phyloP scores from a whole-genome alignment of 2,329 filamentous ascomycete genomes.

The Colletotrichum sp. region DNA sequence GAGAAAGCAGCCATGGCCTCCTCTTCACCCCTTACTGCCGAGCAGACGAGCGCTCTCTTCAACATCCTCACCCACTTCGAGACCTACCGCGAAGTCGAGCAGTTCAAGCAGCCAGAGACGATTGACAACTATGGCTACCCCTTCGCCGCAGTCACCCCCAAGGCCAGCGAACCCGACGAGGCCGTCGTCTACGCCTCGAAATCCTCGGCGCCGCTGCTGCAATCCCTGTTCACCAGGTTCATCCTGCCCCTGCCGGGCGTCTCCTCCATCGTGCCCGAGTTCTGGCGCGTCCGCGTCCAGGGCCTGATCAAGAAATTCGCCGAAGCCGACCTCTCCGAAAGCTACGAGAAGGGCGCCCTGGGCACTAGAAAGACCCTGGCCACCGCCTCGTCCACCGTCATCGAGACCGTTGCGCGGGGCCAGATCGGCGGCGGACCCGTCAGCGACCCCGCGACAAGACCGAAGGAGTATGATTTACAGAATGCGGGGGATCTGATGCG shows the following conservation, averaged over 20 bases:
- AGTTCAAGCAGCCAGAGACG: conserved; percentile 69
- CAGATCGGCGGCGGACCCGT: conserved; percentile 64
- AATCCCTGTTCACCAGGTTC: conserved; percentile 70
- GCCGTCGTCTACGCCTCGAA: conserved; percentile 26
- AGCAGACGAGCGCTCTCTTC: conserved; percentile 59
- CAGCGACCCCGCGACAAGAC: conserved; percentile 20
- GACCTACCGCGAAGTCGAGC: conserved; percentile 72
- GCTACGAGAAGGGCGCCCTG: conserved; percentile 79
- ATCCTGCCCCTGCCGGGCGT: conserved; percentile 71
- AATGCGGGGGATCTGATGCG: conserved; percentile 64
- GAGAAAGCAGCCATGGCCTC: background rate
- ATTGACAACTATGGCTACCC: conserved; percentile 74
- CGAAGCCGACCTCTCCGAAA: conserved; percentile 76
- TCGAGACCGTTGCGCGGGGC: conserved; percentile 73
- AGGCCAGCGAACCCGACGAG: background rate
- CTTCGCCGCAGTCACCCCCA: conserved; percentile 47
- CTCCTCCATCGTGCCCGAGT: conserved; percentile 64
- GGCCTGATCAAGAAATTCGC: conserved; percentile 66
- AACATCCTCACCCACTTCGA: conserved; percentile 65
- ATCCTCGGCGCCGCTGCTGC: conserved; percentile 69
- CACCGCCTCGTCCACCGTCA: conserved; percentile 71
- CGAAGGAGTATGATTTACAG: conserved; percentile 57
- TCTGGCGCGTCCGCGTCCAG: conserved; percentile 69
- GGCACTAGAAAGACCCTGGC: conserved; percentile 78
- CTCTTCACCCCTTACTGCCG: conserved; percentile 28